Evolutionary conservation across 2,329 filamentous ascomycete species (phyloP).

Genomic region (Colletotrichum liriopes): DNA sequence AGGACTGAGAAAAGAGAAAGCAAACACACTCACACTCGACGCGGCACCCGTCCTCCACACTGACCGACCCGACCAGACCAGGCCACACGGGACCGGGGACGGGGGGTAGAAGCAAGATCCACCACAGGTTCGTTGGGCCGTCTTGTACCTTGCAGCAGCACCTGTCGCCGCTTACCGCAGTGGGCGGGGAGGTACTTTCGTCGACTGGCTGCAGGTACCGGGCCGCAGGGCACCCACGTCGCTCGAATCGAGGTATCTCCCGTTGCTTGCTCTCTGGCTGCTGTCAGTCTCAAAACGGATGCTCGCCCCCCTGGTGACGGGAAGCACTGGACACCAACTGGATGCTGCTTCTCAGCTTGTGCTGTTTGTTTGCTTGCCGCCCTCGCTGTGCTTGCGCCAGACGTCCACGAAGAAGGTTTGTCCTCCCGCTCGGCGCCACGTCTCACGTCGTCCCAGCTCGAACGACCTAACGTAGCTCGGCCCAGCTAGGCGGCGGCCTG

Average conservation of each 20-base stretch:
- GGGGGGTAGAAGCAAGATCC: neutral
- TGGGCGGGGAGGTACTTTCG: constrained; percentile 11
- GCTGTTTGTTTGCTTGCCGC: neutral
- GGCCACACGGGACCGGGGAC: neutral
- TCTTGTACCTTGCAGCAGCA: constrained; percentile 35
- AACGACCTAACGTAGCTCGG: neutral
- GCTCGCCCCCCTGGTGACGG: neutral
- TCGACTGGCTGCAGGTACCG: constrained; percentile 14
- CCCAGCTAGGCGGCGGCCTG: neutral
- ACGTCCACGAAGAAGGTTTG: constrained; percentile 6
- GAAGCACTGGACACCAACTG: constrained; percentile 14
- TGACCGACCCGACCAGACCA: neutral
- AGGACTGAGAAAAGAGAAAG: neutral
- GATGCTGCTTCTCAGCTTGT: constrained; percentile 1
- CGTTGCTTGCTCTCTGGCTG: constrained; percentile 4
- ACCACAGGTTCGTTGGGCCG: constrained; percentile 35
- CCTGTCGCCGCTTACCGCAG: constrained; percentile 13
- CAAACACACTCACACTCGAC: neutral
- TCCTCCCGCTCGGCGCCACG: constrained; percentile 5
- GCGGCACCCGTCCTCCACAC: neutral
- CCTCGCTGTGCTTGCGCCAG: neutral
- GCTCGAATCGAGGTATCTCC: neutral
- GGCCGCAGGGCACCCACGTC: constrained; percentile 8
- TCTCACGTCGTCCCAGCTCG: constrained; percentile 14
- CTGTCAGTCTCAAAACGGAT: neutral